These are phyloP conservation scores for Saccharomyces hybrid DNA, from an alignment of 1,139 yeast genomes.

Conservation along the genomic window DNA sequence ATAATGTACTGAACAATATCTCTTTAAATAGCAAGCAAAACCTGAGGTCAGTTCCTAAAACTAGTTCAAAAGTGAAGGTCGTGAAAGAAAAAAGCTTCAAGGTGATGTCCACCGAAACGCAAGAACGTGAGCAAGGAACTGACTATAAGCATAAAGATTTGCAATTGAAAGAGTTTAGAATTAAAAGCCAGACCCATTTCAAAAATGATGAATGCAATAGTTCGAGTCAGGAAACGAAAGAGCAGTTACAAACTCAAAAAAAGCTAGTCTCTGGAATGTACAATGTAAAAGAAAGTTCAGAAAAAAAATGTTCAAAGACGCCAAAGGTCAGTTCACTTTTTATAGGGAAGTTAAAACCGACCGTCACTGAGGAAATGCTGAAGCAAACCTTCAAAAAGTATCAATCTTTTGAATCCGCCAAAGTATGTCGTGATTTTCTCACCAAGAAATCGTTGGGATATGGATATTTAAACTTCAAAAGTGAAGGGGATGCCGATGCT, in stretches of 20 bases:
- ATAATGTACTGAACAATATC: not conserved
- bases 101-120: not conserved
- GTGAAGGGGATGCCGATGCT: constrained; percentile 33
- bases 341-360: constrained; percentile 41
- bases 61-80: not conserved
- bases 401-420: constrained; percentile 40
- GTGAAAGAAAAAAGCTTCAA: not conserved
- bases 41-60: not conserved
- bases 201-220: not conserved
- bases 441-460: constrained; percentile 41
- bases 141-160: not conserved
- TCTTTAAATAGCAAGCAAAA: not conserved
- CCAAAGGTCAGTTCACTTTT: constrained; percentile 17
- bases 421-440: constrained; percentile 38
- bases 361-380: constrained; percentile 37
- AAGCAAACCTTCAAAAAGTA: constrained; percentile 33
- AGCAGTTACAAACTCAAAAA: not conserved
- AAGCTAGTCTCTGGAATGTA: not conserved
- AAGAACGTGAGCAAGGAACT: not conserved
- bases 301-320: not conserved
- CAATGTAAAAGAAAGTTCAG: not conserved
- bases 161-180: not conserved
- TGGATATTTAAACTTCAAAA: constrained; percentile 44
- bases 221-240: not conserved
- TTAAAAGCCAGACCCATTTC: not conserved